These are phyloP conservation scores for Pseudogymnoascus verrucosus DNA, from an alignment of 2,329 filamentous ascomycete genomes.

Conservation along the genomic window DNA sequence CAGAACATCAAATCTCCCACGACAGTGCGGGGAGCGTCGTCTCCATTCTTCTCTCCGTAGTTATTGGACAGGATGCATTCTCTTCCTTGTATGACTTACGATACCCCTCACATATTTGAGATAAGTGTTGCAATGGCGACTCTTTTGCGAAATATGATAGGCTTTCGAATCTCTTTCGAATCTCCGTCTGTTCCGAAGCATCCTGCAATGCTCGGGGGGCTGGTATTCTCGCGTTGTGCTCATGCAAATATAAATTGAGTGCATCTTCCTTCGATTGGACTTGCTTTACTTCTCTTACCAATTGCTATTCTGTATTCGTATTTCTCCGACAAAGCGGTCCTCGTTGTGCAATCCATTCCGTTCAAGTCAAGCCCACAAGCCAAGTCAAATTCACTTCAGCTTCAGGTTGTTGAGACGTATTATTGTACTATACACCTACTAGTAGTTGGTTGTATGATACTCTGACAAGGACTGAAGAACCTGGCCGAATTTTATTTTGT, in stretches of 20 bases:
- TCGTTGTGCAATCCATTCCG: background rate
- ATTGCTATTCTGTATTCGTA: background rate
- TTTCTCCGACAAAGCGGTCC: background rate
- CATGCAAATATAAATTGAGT: slow-evolving; percentile 5
- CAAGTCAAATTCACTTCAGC: background rate
- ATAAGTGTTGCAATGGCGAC: background rate
- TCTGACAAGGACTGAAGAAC: background rate
- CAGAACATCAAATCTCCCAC: slow-evolving; percentile 5
- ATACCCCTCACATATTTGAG: slow-evolving; percentile 1
- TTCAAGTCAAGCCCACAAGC: background rate
- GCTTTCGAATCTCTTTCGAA: slow-evolving; percentile 1
- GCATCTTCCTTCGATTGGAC: background rate
- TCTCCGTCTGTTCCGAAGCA: background rate
- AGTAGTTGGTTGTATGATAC: background rate
- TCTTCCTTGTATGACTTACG: background rate
- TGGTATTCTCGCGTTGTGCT: background rate
- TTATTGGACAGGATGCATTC: slow-evolving; percentile 1
- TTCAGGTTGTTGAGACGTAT: background rate
- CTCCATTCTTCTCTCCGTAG: background rate
- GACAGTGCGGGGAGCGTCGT: background rate
- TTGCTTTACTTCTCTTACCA: background rate
- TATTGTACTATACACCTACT: background rate
- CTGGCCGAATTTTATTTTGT: background rate
- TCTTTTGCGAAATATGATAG: slow-evolving; percentile 3
- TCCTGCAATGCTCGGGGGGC: background rate